Percentiles rank a stretch among this genome's conserved stretches.
Conservation (phyloP, 2,329 filamentous ascomycete species). For the Hypomyces perniciosus region DNA sequence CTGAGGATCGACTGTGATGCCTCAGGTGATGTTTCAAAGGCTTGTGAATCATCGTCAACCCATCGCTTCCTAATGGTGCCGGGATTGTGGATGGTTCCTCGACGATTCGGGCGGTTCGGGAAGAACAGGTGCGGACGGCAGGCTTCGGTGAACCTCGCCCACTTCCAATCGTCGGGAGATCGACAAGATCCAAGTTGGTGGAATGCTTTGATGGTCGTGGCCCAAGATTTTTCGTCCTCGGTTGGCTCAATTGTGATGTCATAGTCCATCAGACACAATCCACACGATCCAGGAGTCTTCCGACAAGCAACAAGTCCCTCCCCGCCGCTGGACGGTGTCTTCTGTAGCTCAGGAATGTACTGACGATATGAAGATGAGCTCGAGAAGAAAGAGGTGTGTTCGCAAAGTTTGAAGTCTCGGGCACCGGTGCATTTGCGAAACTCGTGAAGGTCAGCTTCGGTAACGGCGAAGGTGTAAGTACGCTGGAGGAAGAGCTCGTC, state of each 20-base stretch:
- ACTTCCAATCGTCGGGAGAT: conserved; percentile 21
- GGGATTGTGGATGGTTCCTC: conserved; percentile 14
- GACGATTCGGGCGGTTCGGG: conserved; percentile 19
- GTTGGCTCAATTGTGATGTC: conserved; percentile 16
- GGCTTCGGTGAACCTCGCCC: conserved; percentile 21
- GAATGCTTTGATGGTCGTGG: conserved; percentile 14
- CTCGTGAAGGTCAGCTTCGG: conserved; percentile 3
- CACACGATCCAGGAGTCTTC: conserved; percentile 17
- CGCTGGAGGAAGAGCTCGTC: conserved; percentile 18
- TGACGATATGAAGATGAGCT: conserved; percentile 16
- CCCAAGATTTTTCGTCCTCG: conserved; percentile 7
- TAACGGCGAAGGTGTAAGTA: conserved; percentile 15
- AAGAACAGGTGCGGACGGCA: conserved; percentile 17
- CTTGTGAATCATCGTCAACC: conserved; percentile 9
- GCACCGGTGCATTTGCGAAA: conserved; percentile 15
- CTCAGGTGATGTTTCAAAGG: conserved; percentile 1
- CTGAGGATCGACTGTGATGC: neutral
- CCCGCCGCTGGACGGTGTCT: conserved; percentile 2
- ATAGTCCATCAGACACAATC: conserved; percentile 21
- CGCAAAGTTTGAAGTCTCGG: conserved; percentile 20
- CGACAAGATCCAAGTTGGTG: conserved; percentile 20
- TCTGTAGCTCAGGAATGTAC: conserved; percentile 16
- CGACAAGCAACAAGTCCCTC: conserved; percentile 14
- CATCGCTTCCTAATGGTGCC: conserved; percentile 16
- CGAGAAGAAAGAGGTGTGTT: conserved; percentile 18